Conservation (phyloP, 495 filamentous ascomycete species). For the Aspergillus campestris region DNA sequence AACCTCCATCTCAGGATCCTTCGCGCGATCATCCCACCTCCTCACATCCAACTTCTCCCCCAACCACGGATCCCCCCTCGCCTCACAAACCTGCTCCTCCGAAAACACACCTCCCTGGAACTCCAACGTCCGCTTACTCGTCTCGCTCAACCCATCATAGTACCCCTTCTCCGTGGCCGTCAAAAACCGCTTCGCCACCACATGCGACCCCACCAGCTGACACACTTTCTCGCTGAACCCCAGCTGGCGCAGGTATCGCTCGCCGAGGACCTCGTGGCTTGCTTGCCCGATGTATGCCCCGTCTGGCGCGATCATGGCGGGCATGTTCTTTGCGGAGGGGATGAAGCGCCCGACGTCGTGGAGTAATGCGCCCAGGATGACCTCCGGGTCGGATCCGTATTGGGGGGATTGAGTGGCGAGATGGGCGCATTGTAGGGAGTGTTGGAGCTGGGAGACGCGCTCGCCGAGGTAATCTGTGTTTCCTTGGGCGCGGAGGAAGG, state of each 20-base stretch:
- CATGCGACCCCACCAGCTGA: constrained; percentile 31
- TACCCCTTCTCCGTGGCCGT: constrained; percentile 30
- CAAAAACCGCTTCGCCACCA: constrained; percentile 35
- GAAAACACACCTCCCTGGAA: constrained; percentile 32
- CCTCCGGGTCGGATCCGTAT: constrained; percentile 21
- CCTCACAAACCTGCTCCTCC: constrained; percentile 18
- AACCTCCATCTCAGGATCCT: constrained; percentile 19
- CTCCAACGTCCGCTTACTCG: constrained; percentile 27
- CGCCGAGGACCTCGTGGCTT: constrained; percentile 32
- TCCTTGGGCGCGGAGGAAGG: constrained; percentile 17
- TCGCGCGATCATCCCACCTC: constrained; percentile 34
- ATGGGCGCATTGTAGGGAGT: constrained; percentile 36
- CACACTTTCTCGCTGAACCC: constrained; percentile 32
- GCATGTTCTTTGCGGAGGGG: constrained; percentile 21
- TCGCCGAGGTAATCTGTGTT: constrained; percentile 29
- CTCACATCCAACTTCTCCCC: constrained; percentile 26
- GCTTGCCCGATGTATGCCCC: constrained; percentile 26
- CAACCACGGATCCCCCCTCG: constrained; percentile 21
- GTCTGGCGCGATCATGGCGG: constrained; percentile 11
- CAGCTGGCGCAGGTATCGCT: constrained; percentile 24
- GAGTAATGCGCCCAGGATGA: constrained; percentile 29
- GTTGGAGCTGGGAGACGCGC: constrained; percentile 32
- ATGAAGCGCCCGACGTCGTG: constrained; percentile 39
- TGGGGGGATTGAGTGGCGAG: constrained; percentile 17
- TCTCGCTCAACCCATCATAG: constrained; percentile 28